phyloP scores from a whole-genome alignment of 768 basidiomycete genomes.

The Cytidiella melzeri region DNA sequence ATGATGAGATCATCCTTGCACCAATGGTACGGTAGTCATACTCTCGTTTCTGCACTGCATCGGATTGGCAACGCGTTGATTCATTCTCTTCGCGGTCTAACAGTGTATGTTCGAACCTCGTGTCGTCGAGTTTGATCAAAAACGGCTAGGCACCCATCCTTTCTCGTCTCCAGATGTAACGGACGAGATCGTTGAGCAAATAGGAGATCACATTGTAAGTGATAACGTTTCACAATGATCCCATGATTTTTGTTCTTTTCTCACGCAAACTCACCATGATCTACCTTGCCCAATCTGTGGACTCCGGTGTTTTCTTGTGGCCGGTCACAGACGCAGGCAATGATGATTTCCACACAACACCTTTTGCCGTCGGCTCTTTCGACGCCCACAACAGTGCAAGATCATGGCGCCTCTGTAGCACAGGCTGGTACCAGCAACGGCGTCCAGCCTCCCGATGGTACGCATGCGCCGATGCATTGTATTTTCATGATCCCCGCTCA shows the following conservation, averaged over 20 bases:
- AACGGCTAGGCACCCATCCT: slow-evolving; percentile 45
- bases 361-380: slow-evolving; percentile 37
- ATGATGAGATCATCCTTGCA: slow-evolving; percentile 92
- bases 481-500: too few species aligned
- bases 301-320: background rate
- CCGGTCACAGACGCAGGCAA: slow-evolving; percentile 68
- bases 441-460: background rate
- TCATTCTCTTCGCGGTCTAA: too few species aligned
- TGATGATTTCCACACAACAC: slow-evolving; percentile 88
- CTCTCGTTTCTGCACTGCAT: background rate
- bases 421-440: background rate
- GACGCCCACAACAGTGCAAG: too few species aligned
- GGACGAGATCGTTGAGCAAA: slow-evolving; percentile 58
- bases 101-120: slow-evolving; percentile 93
- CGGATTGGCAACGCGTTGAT: background rate
- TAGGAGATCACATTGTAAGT: slow-evolving; percentile 38
- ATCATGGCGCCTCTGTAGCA: background rate
- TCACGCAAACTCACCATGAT: background rate
- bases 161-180: slow-evolving; percentile 56
- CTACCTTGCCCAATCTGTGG: background rate
- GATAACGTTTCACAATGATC: slow-evolving; percentile 10
- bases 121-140: slow-evolving; percentile 83
- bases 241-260: background rate
- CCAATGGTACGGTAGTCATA: slow-evolving; percentile 77
- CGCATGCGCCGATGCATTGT: background rate